Base-by-base conservation (phyloP, 192 early-diverging fungal genomes). In the Kickxella alabastrina region DNA sequence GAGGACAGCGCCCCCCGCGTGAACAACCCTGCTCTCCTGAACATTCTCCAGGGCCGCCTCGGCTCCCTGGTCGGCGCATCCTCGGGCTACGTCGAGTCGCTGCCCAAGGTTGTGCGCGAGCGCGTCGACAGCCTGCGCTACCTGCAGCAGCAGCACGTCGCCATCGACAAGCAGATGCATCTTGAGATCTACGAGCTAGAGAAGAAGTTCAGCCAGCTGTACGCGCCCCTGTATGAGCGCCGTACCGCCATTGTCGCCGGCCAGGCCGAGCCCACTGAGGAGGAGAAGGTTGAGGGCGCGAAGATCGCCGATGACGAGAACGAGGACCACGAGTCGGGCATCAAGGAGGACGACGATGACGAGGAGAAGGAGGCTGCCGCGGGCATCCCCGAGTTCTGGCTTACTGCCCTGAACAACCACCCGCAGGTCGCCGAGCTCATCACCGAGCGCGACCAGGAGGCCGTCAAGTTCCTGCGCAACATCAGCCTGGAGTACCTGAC, bases 301-400 rank as follows among this genome's bases (percentile, higher is more conserved):
- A 81, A 81, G 59, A 71, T 84, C 10, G 86, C 83, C 38, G 80
- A 80, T 0, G 81, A 79, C 13, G 82, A 79, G 6, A 75, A 64
- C 9, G 78, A 76, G 15, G 62, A 58, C 26, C 59, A 69, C 25
- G 67, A 78, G 22, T 52, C 63, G 47, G 39, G 66, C 43, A 72
- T 80, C 31, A 58, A 66, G 45, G 67, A 67, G 43, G 81, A 79
- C 17, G 75, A 78, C 22, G 75, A 79, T 25, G 77, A 82, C 6
- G 75, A 63, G 17, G 66, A 64, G 29, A 62, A 68, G 10, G 58
- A 71, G 60, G 46, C 52, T 15, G 65, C 59, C 14, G 64, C 51
- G 52, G 96, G 93, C 59, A 85, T 98, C 23, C 97, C 97, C 35
- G 83, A 91, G 49, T 98, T 99, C 84, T 98, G 97, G 97, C 79